phyloP scores from a whole-genome alignment of 768 basidiomycete species.

The Agrocybe pediades region DNA sequence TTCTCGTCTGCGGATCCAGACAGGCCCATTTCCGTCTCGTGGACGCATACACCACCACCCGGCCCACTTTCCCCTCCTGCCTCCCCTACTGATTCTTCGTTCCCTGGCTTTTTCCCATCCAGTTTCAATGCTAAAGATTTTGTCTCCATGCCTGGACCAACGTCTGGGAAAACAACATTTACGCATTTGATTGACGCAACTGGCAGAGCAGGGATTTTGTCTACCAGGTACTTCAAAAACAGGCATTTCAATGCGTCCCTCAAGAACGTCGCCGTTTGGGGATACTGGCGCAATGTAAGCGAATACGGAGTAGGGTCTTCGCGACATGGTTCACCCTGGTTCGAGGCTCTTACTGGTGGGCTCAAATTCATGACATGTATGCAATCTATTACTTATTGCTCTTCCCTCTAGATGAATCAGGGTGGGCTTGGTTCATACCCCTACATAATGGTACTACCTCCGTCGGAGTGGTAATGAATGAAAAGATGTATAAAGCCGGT shows the following conservation, averaged over 20 bases:
- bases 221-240: conserved; percentile 68
- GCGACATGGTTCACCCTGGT: conserved; percentile 63
- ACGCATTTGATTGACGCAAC: conserved; percentile 74
- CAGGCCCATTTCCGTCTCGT: conserved; percentile 54
- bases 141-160: conserved; percentile 10
- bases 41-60: conserved; percentile 48
- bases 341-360: conserved; percentile 71
- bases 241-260: conserved; percentile 67
- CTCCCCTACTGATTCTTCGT: conserved; percentile 34
- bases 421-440: conserved; percentile 76
- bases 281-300: conserved; percentile 63
- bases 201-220: conserved; percentile 72
- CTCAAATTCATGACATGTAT: background rate
- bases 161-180: conserved; percentile 58
- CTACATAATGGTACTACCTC: conserved; percentile 67
- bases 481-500: conserved; percentile 46
- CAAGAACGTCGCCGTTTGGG: conserved; percentile 79
- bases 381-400: background rate
- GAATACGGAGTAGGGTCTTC: conserved; percentile 51
- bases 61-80: conserved; percentile 41
- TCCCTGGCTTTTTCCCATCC: conserved; percentile 24
- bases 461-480: conserved; percentile 63
- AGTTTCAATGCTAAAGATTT: conserved; percentile 9
- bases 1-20: conserved; percentile 41
- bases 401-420: conserved; percentile 53